Percentiles rank a stretch among this genome's conserved stretches.
These are phyloP conservation scores for Gomphus bonarii DNA, from an alignment of 1,284 basidiomycete genomes.

Conservation along the genomic window DNA sequence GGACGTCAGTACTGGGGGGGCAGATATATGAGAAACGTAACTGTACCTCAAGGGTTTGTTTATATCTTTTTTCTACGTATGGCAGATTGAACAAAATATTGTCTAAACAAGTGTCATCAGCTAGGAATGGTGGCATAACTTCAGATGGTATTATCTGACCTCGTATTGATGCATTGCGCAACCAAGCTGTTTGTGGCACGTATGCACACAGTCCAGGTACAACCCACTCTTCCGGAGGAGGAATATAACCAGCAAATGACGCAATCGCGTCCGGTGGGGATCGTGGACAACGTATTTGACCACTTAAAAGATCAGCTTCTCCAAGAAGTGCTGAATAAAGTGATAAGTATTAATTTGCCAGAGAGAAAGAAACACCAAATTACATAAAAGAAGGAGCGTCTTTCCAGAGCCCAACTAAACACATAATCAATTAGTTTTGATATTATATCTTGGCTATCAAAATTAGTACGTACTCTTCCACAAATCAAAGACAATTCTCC, in stretches of 20 bases:
- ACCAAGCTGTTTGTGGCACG: conserved; percentile 87
- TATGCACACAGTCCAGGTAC: conserved; percentile 75
- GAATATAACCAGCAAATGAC: conserved; percentile 32
- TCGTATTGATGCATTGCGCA: conserved; percentile 88
- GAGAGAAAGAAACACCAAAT: conserved; percentile 13
- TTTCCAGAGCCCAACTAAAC: conserved; percentile 66
- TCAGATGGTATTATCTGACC: conserved; percentile 27
- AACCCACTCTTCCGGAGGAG: conserved; percentile 58
- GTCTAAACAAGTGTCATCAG: conserved; percentile 31
- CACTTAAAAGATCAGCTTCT: conserved; percentile 79
- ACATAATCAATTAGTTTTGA: neutral
- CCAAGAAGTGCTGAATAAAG: conserved; percentile 64
- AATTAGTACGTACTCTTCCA: conserved; percentile 28
- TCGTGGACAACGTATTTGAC: conserved; percentile 72
- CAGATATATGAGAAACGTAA: conserved; percentile 24
- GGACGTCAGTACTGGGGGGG: conserved; percentile 27
- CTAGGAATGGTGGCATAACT: neutral
- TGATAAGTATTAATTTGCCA: neutral
- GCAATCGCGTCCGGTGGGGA: conserved; percentile 75
- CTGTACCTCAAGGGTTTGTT: conserved; percentile 56
- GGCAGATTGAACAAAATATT: conserved; percentile 90
- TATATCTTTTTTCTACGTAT: conserved; percentile 69
- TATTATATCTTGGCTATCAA: neutral
- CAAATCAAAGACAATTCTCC: conserved; percentile 76
- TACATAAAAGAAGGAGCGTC: conserved; percentile 66